Percentiles rank a stretch among this genome's conserved stretches.
Evolutionary conservation across 805 yeast genomes (phyloP).

Genomic region (Candida pseudofarinosa): DNA sequence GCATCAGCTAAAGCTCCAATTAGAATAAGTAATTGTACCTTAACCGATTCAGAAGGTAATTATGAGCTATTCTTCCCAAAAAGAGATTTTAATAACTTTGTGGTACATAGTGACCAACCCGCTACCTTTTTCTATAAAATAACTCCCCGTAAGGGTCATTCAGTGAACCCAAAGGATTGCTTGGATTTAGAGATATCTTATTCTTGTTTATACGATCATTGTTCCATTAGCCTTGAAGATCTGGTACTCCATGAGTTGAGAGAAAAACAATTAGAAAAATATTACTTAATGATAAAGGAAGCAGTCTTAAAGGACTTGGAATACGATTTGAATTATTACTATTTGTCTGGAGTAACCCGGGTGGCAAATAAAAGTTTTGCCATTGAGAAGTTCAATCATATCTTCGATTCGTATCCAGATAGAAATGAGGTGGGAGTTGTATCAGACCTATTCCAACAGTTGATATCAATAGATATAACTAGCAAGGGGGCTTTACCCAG

Average conservation of each 20-base stretch:
- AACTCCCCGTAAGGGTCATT: constrained; percentile 16
- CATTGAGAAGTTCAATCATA: constrained; percentile 7
- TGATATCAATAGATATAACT: background rate
- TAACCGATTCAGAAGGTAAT: constrained; percentile 25
- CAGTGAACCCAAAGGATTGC: constrained; percentile 23
- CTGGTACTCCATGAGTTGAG: constrained; percentile 11
- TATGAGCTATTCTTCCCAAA: constrained; percentile 21
- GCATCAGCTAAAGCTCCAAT: constrained; percentile 50
- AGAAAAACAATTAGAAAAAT: constrained; percentile 9
- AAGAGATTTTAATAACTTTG: constrained; percentile 21
- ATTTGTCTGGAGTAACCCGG: constrained; percentile 16
- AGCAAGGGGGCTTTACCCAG: background rate
- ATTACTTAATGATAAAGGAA: constrained; percentile 21
- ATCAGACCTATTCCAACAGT: constrained; percentile 2
- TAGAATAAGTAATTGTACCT: constrained; percentile 43
- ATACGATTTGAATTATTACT: constrained; percentile 30
- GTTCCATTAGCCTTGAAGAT: constrained; percentile 16
- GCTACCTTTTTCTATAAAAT: constrained; percentile 58
- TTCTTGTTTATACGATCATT: constrained; percentile 45
- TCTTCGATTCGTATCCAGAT: constrained; percentile 5
- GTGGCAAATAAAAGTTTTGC: constrained; percentile 13
- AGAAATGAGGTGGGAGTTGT: constrained; percentile 9
- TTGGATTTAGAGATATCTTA: constrained; percentile 44
- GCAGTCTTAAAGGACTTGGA: constrained; percentile 14
- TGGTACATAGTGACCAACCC: constrained; percentile 71